Base-by-base conservation (phyloP, 179 eudicot species). In the Camellia oleifera region DNA sequence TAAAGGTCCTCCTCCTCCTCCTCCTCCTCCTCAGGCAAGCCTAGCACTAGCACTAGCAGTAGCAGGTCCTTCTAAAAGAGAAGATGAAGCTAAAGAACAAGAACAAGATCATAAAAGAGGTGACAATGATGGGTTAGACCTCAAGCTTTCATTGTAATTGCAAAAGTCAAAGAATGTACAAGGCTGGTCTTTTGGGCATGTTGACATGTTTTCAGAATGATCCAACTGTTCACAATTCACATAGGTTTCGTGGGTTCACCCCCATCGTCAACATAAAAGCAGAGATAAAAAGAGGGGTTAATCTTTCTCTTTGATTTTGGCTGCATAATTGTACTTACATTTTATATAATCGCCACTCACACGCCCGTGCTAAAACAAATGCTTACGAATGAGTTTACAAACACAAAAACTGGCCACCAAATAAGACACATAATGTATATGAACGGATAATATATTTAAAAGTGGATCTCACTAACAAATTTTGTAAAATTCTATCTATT, bases 131-230 rank as follows among this genome's bases (percentile, higher is more conserved):
- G 65, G 65, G 42, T 86, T 88, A 77, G 86, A 88, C 82, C 92
- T 89, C 71, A 88, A 88, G 4, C 88, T 89, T 79, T 89, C 92
- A 17, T 75, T 89, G 81, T 89, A 80, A 50, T 18, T 11, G 15
- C 58, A 69, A 42, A 64, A 20, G 13, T 11, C 40, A 32, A 64
- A 26, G 40, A 20, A 64, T 20, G 69, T 64, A 23, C 68, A n/a
- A 5, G 4, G n/a, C 20, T 61, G 26, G 26, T 23, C 26, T 23
- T 23, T 23, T 23, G 26, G 0, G 26, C 26, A 23, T 23, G 26
- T 23, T 23, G 26, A 23, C 26, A 23, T 23, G 20, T 11, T 68
- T 40, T 20, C 23, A 20, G 32, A 64, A 8, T 64, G 3, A 20
- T 64, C 69, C 44, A 2, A 64, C 40, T 64, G 11, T 23, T 61